Evolutionary conservation across 169 alveolate genomes (phyloP).

Genomic region (Cryptosporidium andersoni): DNA sequence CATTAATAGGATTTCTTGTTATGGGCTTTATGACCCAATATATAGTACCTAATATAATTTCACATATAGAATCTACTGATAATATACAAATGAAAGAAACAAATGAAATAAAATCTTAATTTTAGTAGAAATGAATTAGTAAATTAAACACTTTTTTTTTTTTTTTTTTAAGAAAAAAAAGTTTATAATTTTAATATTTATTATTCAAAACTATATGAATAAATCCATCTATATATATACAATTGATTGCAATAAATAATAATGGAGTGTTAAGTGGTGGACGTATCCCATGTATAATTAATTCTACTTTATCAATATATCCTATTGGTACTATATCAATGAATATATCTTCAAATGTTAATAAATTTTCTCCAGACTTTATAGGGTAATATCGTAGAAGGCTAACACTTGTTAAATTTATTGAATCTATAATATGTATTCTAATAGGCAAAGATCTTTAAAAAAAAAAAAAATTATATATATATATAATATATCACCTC

Average conservation of each 20-base stretch:
- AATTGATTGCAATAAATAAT: conserved; percentile 14
- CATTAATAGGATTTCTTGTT: conserved; percentile 26
- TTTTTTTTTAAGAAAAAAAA: too few relatives aligned
- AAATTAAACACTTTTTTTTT: too few relatives aligned
- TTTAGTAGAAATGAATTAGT: background rate
- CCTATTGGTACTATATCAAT: background rate
- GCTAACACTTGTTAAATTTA: conserved; percentile 30
- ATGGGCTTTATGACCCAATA: conserved; percentile 59
- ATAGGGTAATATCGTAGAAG: background rate
- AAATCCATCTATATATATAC: conserved; percentile 55
- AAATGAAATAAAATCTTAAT: background rate
- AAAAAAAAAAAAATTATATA: too few relatives aligned
- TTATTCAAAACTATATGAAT: conserved; percentile 20
- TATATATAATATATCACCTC: background rate
- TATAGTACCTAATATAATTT: conserved; percentile 25
- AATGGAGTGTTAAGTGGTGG: conserved; percentile 54
- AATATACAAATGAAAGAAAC: background rate
- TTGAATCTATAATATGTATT: conserved; percentile 1
- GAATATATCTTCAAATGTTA: conserved; percentile 16
- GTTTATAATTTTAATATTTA: background rate
- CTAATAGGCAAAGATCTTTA: conserved; percentile 6
- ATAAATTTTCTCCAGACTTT: conserved; percentile 3
- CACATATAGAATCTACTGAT: background rate
- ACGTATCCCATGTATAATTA: conserved; percentile 38
- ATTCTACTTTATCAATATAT: background rate